Base-by-base conservation (phyloP, 2,329 filamentous ascomycete species). In the Colletotrichum graminicola region DNA sequence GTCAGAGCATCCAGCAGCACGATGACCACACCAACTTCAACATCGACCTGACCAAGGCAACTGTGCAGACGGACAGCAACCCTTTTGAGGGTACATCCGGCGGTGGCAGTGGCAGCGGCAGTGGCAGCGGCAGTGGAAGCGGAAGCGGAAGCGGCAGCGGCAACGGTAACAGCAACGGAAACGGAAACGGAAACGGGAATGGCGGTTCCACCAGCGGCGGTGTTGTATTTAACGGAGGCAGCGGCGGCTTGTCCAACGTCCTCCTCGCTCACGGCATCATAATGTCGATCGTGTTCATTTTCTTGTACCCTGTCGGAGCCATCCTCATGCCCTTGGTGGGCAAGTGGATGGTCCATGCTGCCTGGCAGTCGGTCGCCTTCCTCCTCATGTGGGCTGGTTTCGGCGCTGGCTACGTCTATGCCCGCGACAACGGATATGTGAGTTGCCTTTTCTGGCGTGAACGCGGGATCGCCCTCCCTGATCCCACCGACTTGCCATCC, bases 381-480 rank as follows among this genome's bases (percentile, higher is more conserved):
- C 69, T 87, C 21, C 79, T 85, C 49, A 89, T 91, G 86, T 90
- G 90, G 83, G 85, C 82, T 16, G 89, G 87, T 18, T 89, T 92
- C 65, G 89, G 82, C 3, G 75, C 91, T 18, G 90, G 90, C 23
- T 81, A 90, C 41, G 81, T 84, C 51, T 77, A 83, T 5, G 84
- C 87, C 21, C 75, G 80, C 12, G 79, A 84, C n/a, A 75, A 76
- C 0, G 77, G 79, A 52, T 76, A 78, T 73, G 87, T 89, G 80
- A 79, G 85, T 82, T 61, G 62, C 29, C 57, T 47, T 71, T 26
- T 39, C 29, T 34, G 36, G 21, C 26, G 67, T 71, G 55, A 71
- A 52, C 18, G 23, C 16, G 56, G 59, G 23, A 18, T 3, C 23
- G 39, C 47, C 21, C 6, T n/a, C 3, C 43, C 36, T 36, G 16